phyloP scores from a whole-genome alignment of 176 grass and related monocot species.

The Avena sativa region DNA sequence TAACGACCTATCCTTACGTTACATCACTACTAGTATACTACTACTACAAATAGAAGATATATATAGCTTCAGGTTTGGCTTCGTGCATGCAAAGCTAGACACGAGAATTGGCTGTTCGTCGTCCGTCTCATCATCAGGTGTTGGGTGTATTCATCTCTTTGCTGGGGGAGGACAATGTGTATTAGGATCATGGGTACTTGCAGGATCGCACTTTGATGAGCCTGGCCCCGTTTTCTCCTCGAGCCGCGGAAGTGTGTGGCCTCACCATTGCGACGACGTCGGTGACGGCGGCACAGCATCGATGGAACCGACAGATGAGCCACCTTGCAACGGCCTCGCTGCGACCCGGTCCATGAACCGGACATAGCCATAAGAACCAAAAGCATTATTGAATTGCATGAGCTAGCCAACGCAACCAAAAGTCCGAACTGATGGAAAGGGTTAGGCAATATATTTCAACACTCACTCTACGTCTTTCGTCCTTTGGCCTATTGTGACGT shows the following conservation, averaged over 20 bases:
- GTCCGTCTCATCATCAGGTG: no score
- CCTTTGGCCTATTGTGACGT: no score
- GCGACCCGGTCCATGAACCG: constrained; percentile 20
- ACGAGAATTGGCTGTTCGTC: not conserved
- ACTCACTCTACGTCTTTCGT: no score
- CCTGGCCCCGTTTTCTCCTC: not conserved
- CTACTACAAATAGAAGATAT: not conserved
- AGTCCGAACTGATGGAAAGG: no score
- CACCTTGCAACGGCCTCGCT: constrained; percentile 45
- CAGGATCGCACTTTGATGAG: not conserved
- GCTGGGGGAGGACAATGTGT: not conserved
- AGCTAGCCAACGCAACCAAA: no score
- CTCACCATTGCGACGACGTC: not conserved
- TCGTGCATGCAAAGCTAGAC: not conserved
- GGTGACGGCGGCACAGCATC: constrained; percentile 33
- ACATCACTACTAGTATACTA: no score
- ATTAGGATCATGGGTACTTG: not conserved
- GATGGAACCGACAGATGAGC: constrained; percentile 48
- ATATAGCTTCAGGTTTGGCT: not conserved
- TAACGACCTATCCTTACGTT: not conserved
- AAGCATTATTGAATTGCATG: no score
- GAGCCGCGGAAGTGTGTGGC: not conserved
- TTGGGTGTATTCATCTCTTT: not conserved
- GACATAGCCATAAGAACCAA: constrained; percentile 22
- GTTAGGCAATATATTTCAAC: no score